Conservation (phyloP, 2,329 filamentous ascomycete species). For the Clarireedia homoeocarpa region DNA sequence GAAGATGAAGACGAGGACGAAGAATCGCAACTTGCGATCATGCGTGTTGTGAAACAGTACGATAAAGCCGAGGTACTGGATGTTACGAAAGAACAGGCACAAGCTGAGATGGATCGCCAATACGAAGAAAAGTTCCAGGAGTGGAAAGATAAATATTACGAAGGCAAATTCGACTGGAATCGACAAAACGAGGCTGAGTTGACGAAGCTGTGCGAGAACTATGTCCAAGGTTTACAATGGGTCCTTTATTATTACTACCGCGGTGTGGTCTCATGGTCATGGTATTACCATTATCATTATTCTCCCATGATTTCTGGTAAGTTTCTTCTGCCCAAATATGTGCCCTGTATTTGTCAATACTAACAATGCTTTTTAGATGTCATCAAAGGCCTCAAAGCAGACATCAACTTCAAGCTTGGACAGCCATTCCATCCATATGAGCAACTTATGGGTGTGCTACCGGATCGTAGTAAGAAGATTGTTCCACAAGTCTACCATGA, state of each 20-base stretch:
- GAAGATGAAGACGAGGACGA: conserved; percentile 67
- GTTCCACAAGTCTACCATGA: conserved; percentile 82
- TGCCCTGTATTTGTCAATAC: background rate
- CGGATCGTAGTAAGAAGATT: conserved; percentile 94
- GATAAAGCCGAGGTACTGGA: conserved; percentile 85
- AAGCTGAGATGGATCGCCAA: conserved; percentile 69
- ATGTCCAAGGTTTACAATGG: conserved; percentile 96
- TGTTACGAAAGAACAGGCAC: conserved; percentile 67
- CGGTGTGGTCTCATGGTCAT: conserved; percentile 95
- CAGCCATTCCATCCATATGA: conserved; percentile 94
- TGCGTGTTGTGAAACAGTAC: conserved; percentile 81
- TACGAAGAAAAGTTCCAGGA: conserved; percentile 84
- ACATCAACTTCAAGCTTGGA: conserved; percentile 88
- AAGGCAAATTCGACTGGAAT: conserved; percentile 84
- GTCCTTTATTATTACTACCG: conserved; percentile 97
- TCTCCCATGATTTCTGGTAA: conserved; percentile 87
- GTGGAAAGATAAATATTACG: conserved; percentile 95
- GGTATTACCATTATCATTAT: conserved; percentile 97
- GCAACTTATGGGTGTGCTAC: conserved; percentile 96
- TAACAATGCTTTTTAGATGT: conserved; percentile 53
- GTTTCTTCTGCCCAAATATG: conserved; percentile 6
- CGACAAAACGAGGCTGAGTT: conserved; percentile 74
- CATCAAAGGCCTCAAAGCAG: conserved; percentile 73
- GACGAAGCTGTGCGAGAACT: conserved; percentile 81
- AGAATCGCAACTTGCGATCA: conserved; percentile 74